phyloP scores from a whole-genome alignment of 495 filamentous ascomycete species.

The Gamarada debralockiae region DNA sequence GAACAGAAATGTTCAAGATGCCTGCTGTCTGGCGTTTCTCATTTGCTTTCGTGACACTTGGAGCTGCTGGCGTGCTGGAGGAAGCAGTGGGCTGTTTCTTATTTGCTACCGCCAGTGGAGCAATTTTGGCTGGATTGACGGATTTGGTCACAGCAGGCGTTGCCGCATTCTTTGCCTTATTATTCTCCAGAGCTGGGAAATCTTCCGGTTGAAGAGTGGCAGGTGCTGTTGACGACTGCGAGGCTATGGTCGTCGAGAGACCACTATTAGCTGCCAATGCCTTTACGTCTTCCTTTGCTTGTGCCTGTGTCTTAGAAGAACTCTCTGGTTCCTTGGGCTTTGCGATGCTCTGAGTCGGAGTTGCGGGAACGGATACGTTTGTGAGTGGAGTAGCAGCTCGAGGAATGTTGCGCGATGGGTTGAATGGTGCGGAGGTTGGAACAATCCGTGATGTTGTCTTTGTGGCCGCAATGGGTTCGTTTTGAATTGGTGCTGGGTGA shows the following conservation, averaged over 20 bases:
- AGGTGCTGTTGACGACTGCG: constrained; percentile 33
- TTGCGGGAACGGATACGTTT: constrained; percentile 15
- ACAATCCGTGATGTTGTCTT: constrained; percentile 18
- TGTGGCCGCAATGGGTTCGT: constrained; percentile 27
- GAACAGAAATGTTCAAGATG: constrained; percentile 60
- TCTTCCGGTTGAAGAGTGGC: constrained; percentile 49
- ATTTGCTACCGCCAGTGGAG: background rate
- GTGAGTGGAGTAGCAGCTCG: constrained; percentile 23
- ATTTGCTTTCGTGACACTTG: constrained; percentile 3
- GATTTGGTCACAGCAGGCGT: constrained; percentile 25
- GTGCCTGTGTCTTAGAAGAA: background rate
- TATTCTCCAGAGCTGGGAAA: constrained; percentile 48
- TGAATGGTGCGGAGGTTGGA: constrained; percentile 23
- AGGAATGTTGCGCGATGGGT: constrained; percentile 18
- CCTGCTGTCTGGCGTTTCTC: constrained; percentile 56
- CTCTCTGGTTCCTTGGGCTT: background rate
- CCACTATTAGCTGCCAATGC: constrained; percentile 39
- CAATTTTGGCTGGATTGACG: constrained; percentile 1
- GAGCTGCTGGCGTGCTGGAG: background rate
- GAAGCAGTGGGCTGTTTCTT: constrained; percentile 16
- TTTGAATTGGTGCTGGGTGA: constrained; percentile 42
- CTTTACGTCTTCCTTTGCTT: constrained; percentile 45
- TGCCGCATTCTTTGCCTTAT: constrained; percentile 25
- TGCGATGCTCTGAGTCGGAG: background rate
- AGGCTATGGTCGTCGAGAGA: constrained; percentile 42